These are phyloP conservation scores for Excoecaria cochinchinensis DNA, from an alignment of 345 rosid species.

Conservation along the genomic window DNA sequence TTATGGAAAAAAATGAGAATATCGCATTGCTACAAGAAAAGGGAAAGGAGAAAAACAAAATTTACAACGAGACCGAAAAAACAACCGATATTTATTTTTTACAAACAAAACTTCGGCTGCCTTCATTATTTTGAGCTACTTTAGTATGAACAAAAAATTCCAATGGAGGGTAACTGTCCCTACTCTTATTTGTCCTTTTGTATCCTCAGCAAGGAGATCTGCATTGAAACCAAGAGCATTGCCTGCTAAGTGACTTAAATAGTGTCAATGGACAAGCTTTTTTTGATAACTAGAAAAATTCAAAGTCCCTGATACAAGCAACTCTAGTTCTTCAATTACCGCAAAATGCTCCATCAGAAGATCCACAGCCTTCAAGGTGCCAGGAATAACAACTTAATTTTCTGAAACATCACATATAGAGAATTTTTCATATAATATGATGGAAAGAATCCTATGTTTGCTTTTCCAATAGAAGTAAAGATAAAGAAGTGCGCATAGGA, in stretches of 20 bases:
- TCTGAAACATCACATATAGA: no score
- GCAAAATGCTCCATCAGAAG: not conserved
- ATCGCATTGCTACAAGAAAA: not conserved
- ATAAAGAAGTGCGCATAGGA: no score
- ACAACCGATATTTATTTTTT: not conserved
- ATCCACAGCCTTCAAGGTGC: not conserved
- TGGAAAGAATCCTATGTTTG: no score
- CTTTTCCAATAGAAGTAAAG: no score
- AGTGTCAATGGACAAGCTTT: no score
- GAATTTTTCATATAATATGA: no score
- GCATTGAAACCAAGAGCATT: not conserved
- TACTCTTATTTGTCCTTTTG: not conserved
- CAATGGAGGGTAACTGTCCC: not conserved
- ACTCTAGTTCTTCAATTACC: not conserved
- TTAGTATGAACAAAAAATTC: not conserved
- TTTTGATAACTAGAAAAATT: no score
- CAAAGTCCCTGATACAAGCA: no score
- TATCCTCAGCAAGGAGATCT: not conserved
- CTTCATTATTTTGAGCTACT: conserved; percentile 5
- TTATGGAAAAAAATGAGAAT: not conserved
- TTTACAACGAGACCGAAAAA: not conserved
- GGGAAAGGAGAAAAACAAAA: not conserved
- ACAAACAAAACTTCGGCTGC: not conserved
- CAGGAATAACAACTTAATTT: no score
- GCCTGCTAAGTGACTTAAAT: not conserved